Evolutionary conservation across 768 basidiomycete species (phyloP), one percentile per base, ranked within the genome.

Genomic region (Holtermannia corniformis): DNA sequence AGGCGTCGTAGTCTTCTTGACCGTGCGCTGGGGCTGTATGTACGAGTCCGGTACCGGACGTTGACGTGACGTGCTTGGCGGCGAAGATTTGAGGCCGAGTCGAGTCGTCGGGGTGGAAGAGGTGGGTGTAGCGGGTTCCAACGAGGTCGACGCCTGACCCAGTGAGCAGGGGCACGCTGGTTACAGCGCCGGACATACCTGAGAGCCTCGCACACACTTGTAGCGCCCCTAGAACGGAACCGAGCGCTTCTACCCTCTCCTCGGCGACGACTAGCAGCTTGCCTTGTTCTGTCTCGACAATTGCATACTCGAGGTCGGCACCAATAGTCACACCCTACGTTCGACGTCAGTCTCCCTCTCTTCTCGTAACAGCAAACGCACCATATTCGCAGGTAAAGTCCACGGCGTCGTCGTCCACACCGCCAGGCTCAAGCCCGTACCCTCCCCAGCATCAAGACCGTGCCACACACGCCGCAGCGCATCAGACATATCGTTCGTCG

Each of bases 361-460:
- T 21, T 13, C 37, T 37, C 54, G 22, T 19, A 43, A 19, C 27
- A 21, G 5, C 40, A 20, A 26, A 55, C 78, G 41, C 60, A 90
- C 91, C 86, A 91, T 89, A 65, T 99, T 97, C 1, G 89, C 87
- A 4, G 87, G 89, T 44, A 97, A 74, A 3, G 89, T 97, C 93
- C 93, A 99, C 1, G 93, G 87, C 0, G 93, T 97, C 3, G 93
- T 97, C 2, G 93, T 97, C 93, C 93, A 99, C 3, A 93, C 85
- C 16, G 90, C 75, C 10, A 95, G 61, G 24, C 78, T 77, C 11
- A 83, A 71, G 1, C 72, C 62, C 16, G 59, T 47, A 0, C 46
- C 52, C 14, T n/a, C 41, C 1, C 47, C 56, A 7, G 47, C 25
- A 22, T 45, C 26, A 11, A 47, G 52, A 12, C 55, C 25, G 16